Evolutionary conservation across 1,284 basidiomycete genomes (phyloP), one percentile per base, ranked within the genome.

Genomic region (Fomitopsis palustris): DNA sequence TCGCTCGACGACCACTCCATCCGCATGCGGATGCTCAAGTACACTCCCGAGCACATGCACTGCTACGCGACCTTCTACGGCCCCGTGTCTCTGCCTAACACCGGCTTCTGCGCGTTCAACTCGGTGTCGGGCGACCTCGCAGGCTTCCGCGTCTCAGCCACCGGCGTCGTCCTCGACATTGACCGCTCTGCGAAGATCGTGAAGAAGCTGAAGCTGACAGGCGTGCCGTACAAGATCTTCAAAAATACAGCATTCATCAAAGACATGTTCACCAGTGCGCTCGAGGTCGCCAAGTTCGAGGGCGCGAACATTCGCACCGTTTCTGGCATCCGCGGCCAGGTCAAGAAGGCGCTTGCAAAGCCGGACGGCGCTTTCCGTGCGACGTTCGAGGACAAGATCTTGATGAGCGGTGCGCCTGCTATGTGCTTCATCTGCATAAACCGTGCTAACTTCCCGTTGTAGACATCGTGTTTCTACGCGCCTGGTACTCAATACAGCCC

Each of bases 21-120:
- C 65, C 90, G 97, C 29, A 98, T 99, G 87, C 92, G 97, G 51
- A 93, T 98, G 92, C 90, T 99, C 75, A 99, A 99, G 78, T 99
- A 99, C 73, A 98, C 97, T 0, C 96, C 96, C 0, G 97, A 99
- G 75, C 96, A 99, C 70, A 98, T 97, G 95, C 97, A 99, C 73
- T 99, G 96, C 70, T 93, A 91, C 68, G 96, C 96, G 2, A 96
- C 96, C 0, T 98, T 99, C 76, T 98, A 96, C 70, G 95, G 93
- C 0, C 95, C 95, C 6, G 88, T 93, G 19, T 80, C 93, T 1
- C 78, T 92, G 0, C 95, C 95, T n/a, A 98, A 98, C 74, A 98
- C 95, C 0, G 96, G 96, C 62, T 94, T 99, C 76, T 98, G 95
- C 73, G 93, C 96, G 1, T 98, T 99, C 82, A 98, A 96, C 74